Percentiles rank a stretch among this genome's conserved stretches.
These are phyloP conservation scores for Solanum phureja DNA, from an alignment of 257 asterid species.

Conservation along the genomic window DNA sequence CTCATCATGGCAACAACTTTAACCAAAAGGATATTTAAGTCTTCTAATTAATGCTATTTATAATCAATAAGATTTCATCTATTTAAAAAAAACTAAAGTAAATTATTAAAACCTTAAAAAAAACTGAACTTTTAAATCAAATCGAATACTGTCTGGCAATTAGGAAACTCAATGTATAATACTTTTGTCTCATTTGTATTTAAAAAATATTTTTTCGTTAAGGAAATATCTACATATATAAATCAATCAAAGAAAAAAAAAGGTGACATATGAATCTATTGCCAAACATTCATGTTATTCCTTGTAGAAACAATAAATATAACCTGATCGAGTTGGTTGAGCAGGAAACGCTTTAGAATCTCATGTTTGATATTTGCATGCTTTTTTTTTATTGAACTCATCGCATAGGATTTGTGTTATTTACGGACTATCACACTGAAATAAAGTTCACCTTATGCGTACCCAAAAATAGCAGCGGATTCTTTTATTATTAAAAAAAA, in stretches of 20 bases:
- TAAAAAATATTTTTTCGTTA: background rate
- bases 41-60: background rate
- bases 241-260: background rate
- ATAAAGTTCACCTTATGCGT: no score
- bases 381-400: background rate
- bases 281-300: background rate
- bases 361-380: rapidly evolving
- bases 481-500: background rate
- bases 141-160: conserved; percentile 6
- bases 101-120: background rate
- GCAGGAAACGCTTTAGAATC: background rate
- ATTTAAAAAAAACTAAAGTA: background rate
- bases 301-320: background rate
- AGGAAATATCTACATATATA: background rate
- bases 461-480: no score
- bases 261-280: background rate
- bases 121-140: conserved; percentile 1
- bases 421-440: no score
- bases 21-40: background rate
- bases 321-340: background rate
- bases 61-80: background rate
- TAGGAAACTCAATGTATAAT: background rate
- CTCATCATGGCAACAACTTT: background rate
- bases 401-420: background rate
- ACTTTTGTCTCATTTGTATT: conserved; percentile 2